Base-by-base conservation (phyloP, 2,329 filamentous ascomycete species). In the Phoma sp. region DNA sequence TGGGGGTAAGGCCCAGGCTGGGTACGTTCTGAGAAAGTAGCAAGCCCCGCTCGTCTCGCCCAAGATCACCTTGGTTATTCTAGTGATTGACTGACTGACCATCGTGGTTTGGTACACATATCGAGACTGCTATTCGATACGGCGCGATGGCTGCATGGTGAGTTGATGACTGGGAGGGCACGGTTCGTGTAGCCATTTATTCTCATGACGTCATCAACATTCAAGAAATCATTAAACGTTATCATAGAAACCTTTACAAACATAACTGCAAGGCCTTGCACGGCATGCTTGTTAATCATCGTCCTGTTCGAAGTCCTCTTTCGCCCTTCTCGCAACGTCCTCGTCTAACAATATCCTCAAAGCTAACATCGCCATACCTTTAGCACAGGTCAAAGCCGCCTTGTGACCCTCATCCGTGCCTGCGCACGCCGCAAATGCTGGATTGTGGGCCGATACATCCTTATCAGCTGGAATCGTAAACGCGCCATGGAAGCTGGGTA, bases 351-450 rank as follows among this genome's bases (percentile, higher is more conserved):
- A 46, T 6, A 64, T 47, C 15, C 59, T 43, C 40, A 63, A 40
- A 2, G 58, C 62, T 12, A 63, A 25, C 58, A 63, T 59, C 2
- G 79, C 80, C 72, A 83, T 73, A 0, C 78, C 78, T 63, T 81
- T 82, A 0, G 76, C 79, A 32, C 77, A 77, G 36, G 74, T 70
- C 2, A 83, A 61, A 0, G 80, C 78, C n/a, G 73, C 70, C 0
- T 65, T 61, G 53, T 81, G 78, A 0, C 79, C 76, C 17, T 55
- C 54, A 10, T 48, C 63, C 35, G 68, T 80, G 43, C 58, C 77
- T 3, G 82, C 81, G 0, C 77, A 79, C 0, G 73, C 74, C 0
- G 80, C 74, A 63, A 84, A 84, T 4, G 70, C 63, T 7, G 77
- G 74, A 29, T 73, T 76, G 55, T 80, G 78, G 0, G 72, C 68